A percentile compares a stretch with the other conserved stretches of the same genome.
Conservation (phyloP, 352 stramenopile genomes). For the Pythium plurisporium region DNA sequence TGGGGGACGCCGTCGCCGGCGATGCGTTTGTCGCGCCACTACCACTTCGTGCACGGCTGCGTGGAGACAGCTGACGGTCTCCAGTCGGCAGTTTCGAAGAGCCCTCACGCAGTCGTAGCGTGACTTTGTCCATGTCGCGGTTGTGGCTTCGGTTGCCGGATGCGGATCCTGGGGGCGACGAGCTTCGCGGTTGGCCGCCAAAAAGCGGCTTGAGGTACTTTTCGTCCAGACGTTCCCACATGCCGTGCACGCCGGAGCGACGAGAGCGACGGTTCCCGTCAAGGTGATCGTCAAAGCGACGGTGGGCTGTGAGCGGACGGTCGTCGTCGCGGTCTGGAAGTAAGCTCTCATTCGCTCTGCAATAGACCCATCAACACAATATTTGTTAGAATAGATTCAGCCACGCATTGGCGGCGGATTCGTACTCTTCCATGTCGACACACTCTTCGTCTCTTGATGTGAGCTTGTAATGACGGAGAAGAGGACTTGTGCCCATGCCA, state of each 20-base stretch:
- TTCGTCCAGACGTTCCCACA: slow-evolving; percentile 23
- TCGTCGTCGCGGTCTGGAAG: slow-evolving; percentile 51
- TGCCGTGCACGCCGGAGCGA: slow-evolving; percentile 25
- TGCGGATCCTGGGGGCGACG: not conserved
- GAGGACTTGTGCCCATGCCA: slow-evolving; percentile 36
- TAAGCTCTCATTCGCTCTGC: slow-evolving; percentile 45
- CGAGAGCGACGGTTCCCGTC: slow-evolving; percentile 26
- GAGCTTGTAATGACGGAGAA: slow-evolving; percentile 30
- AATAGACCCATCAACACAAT: slow-evolving; percentile 17
- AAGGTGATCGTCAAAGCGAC: slow-evolving; percentile 19
- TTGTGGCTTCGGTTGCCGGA: not conserved
- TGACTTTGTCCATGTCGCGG: not conserved
- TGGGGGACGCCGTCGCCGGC: not conserved
- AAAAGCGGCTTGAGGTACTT: slow-evolving; percentile 28
- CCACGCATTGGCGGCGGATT: not conserved
- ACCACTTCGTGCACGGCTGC: slow-evolving; percentile 12
- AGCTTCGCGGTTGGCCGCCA: slow-evolving; percentile 14
- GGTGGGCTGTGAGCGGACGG: slow-evolving; percentile 18
- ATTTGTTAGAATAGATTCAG: not conserved
- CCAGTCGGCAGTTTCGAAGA: no score
- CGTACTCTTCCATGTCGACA: slow-evolving; percentile 8
- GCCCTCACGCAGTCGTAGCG: not conserved
- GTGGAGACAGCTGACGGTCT: not conserved
- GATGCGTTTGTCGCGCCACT: not conserved
- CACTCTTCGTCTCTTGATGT: slow-evolving; percentile 8